Percentiles rank a stretch among this genome's conserved stretches.
Conservation (phyloP, 371 early-diverging fungal species). For the Mucor velutinosus region DNA sequence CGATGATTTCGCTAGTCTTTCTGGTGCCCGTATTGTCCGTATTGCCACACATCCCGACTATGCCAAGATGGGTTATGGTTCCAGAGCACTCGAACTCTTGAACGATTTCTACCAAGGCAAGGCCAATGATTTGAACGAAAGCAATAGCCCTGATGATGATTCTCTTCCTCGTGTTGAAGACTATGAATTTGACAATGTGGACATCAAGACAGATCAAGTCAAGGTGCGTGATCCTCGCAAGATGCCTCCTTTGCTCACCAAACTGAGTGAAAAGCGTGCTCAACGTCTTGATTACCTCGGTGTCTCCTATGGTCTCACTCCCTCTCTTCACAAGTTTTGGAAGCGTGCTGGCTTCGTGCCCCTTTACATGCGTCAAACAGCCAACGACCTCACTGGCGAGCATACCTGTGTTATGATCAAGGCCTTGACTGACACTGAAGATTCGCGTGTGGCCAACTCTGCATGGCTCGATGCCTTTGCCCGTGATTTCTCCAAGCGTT, state of each 20-base stretch:
- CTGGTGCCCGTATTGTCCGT: constrained; percentile 99
- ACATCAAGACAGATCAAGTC: constrained; percentile 77
- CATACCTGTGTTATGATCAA: constrained; percentile 97
- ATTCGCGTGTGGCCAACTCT: constrained; percentile 54
- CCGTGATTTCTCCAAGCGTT: constrained; percentile 88
- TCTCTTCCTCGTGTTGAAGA: constrained; percentile 58
- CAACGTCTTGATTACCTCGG: constrained; percentile 94
- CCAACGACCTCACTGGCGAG: constrained; percentile 98
- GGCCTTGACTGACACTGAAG: constrained; percentile 59
- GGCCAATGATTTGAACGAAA: constrained; percentile 71
- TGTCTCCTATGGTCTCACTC: constrained; percentile 95
- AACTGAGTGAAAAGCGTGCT: constrained; percentile 78
- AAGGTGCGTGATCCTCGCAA: constrained; percentile 82
- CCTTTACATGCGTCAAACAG: constrained; percentile 96
- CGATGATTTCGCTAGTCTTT: constrained; percentile 91
- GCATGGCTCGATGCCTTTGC: constrained; percentile 83
- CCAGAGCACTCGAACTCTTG: constrained; percentile 83
- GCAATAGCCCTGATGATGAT: constrained; percentile 42
- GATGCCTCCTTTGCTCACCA: constrained; percentile 90
- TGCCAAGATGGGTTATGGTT: constrained; percentile 97
- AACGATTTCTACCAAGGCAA: constrained; percentile 88
- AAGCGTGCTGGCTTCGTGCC: constrained; percentile 90
- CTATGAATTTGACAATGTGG: constrained; percentile 65
- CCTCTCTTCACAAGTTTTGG: constrained; percentile 96
- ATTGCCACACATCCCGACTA: constrained; percentile 99